Conservation (phyloP, 2,329 filamentous ascomycete genomes). For the Hymenoscyphus repandus region DNA sequence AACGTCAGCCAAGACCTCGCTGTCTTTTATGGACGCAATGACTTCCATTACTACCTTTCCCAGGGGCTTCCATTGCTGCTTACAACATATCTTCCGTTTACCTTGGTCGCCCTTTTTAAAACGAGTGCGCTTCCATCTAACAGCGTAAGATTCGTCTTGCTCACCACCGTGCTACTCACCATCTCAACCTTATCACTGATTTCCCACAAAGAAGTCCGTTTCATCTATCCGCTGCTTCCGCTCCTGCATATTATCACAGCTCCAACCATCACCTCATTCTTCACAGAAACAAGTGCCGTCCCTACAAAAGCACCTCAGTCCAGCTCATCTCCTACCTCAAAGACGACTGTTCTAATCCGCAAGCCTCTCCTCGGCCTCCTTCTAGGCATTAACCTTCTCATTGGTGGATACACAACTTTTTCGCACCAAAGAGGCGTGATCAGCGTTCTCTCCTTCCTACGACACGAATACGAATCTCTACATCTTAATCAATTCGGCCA, state of each 20-base stretch:
- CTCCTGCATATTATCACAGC: constrained; percentile 78
- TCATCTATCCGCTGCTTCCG: constrained; percentile 89
- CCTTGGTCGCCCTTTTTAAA: constrained; percentile 54
- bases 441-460: constrained; percentile 68
- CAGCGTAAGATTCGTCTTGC: constrained; percentile 38
- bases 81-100: constrained; percentile 77
- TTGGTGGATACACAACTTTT: constrained; percentile 69
- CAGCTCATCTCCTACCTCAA: constrained; percentile 25
- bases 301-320: constrained; percentile 12
- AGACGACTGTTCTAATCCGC: constrained; percentile 39
- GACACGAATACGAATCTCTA: constrained; percentile 62
- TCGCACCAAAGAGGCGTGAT: constrained; percentile 79
- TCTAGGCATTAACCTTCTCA: constrained; percentile 60
- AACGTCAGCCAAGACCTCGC: constrained; percentile 85
- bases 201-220: constrained; percentile 94
- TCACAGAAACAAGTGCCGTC: constrained; percentile 36
- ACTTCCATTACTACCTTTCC: constrained; percentile 87
- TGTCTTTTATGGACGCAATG: constrained; percentile 86
- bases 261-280: constrained; percentile 59
- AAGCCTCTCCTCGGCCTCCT: constrained; percentile 51
- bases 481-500: constrained; percentile 40
- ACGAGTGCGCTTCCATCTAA: constrained; percentile 31
- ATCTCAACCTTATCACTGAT: constrained; percentile 66
- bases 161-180: constrained; percentile 53
- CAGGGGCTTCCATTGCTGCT: constrained; percentile 86